A percentile compares a stretch with the other conserved stretches of the same genome.
These are phyloP conservation scores for Aspergillus spinulosporus DNA, from an alignment of 2,329 filamentous ascomycete genomes.

Conservation along the genomic window DNA sequence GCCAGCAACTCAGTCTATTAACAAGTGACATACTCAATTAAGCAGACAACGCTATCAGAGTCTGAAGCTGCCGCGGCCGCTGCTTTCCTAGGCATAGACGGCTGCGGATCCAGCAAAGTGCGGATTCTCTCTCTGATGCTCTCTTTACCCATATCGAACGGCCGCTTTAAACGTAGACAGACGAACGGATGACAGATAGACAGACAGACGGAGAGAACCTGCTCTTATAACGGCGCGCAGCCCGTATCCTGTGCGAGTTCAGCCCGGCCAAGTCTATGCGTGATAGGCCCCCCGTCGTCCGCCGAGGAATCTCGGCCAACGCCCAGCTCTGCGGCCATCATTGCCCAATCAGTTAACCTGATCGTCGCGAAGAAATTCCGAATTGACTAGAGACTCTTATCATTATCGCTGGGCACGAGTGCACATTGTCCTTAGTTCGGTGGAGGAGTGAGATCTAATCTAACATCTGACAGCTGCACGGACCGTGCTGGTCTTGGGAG, in stretches of 20 bases:
- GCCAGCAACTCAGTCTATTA: neutral
- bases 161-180: neutral
- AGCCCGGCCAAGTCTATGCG: neutral
- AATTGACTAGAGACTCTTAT: no score
- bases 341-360: neutral
- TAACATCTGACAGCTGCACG: no score
- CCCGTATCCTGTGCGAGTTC: neutral
- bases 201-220: neutral
- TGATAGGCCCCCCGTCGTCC: neutral
- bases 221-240: neutral
- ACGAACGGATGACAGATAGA: no score
- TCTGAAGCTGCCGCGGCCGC: neutral
- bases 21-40: neutral
- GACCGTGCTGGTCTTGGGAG: no score
- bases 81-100: no score
- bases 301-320: neutral
- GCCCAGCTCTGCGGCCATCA: neutral
- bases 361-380: neutral
- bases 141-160: neutral
- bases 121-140: conserved; percentile 5
- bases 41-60: neutral
- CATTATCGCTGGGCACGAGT: no score
- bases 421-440: no score
- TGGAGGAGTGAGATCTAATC: no score
- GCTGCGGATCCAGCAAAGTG: neutral